Evolutionary conservation across 305 asterid genomes (phyloP).

Genomic region (Solanum aculeatissimum): DNA sequence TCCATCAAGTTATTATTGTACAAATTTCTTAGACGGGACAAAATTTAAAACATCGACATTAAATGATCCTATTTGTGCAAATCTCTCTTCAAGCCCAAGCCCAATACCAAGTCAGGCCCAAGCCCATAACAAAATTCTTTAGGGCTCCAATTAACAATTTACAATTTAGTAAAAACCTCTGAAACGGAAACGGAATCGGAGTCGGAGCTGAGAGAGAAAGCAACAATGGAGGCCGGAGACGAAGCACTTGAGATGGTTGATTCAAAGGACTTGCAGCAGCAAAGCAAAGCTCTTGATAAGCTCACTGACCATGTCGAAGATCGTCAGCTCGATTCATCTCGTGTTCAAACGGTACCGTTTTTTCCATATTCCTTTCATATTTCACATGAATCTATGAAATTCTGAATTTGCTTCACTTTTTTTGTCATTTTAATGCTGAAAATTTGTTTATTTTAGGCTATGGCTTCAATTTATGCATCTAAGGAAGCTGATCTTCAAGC

Average conservation of each 20-base stretch:
- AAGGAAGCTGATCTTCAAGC: constrained; percentile 96
- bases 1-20: not conserved
- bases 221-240: constrained; percentile 64
- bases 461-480: constrained; percentile 87
- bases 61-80: not conserved
- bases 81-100: not conserved
- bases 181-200: not conserved
- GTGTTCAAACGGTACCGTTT: constrained; percentile 70
- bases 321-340: constrained; percentile 92
- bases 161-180: not conserved
- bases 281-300: constrained; percentile 89
- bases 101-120: not conserved
- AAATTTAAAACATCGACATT: not conserved
- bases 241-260: constrained; percentile 59
- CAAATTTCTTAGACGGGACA: not conserved
- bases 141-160: not conserved
- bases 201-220: not conserved
- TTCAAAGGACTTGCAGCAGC: constrained; percentile 89
- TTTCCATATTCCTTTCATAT: not conserved
- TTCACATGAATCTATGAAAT: not conserved
- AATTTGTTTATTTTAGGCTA: constrained; percentile 41
- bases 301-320: constrained; percentile 98
- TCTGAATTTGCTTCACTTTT: not conserved
- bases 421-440: not conserved
- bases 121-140: not conserved